phyloP scores from a whole-genome alignment of 2,329 filamentous ascomycete species.

The Neofusicoccum parvum region DNA sequence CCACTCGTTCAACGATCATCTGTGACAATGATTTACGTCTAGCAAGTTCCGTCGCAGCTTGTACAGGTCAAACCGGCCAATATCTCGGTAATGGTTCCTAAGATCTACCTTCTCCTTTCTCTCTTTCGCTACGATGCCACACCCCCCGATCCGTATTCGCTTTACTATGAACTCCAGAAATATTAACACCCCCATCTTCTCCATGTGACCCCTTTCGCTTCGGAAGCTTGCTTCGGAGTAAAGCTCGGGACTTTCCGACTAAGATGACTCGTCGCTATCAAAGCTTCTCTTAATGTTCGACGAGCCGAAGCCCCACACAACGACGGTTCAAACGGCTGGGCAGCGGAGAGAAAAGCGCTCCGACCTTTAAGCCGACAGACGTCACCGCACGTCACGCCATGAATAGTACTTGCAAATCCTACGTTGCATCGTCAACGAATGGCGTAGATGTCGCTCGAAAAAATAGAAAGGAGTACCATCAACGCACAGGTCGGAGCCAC shows the following conservation, averaged over 20 bases:
- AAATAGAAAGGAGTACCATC: no score
- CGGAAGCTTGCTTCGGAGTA: not conserved
- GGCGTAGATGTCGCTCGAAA: no score
- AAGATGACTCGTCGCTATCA: slow-evolving; percentile 10
- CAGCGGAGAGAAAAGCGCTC: slow-evolving; percentile 1
- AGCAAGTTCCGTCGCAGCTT: not conserved
- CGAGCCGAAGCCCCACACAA: not conserved
- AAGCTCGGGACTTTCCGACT: not conserved
- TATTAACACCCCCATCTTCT: not conserved
- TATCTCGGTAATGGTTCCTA: slow-evolving; percentile 8
- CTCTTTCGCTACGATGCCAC: not conserved
- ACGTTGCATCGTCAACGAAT: not conserved
- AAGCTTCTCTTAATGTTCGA: slow-evolving; percentile 14
- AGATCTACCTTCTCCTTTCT: slow-evolving; percentile 12
- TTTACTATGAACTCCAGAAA: not conserved
- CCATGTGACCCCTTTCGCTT: not conserved
- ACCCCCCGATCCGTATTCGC: not conserved
- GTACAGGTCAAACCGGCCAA: not conserved
- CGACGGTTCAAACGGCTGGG: not conserved
- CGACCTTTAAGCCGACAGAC: not conserved
- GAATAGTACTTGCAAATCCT: not conserved
- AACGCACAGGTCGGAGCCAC: no score
- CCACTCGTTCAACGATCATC: not conserved
- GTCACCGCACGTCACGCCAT: not conserved
- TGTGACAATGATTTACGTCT: not conserved